Conservation (phyloP, 176 grass and related monocot species). For the Phoenix roebelenii region DNA sequence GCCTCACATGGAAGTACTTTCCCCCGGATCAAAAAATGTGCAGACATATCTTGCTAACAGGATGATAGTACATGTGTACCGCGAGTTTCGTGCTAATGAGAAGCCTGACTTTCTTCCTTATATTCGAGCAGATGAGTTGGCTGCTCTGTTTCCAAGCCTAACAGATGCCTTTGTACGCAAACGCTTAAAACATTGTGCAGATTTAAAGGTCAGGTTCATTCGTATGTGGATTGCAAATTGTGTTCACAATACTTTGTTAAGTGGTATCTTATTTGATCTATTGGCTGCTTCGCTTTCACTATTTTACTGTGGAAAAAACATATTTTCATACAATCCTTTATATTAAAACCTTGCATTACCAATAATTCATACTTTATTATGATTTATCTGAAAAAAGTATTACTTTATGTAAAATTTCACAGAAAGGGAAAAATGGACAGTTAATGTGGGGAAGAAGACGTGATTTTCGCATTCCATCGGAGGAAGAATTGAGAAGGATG, state of each 20-base stretch:
- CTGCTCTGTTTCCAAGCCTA: slow-evolving; percentile 56
- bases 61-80: slow-evolving; percentile 74
- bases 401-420: slow-evolving; percentile 25
- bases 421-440: slow-evolving; percentile 59
- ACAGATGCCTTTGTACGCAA: slow-evolving; percentile 69
- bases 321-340: too few relatives aligned
- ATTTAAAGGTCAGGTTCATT: slow-evolving; percentile 48
- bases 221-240: too few relatives aligned
- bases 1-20: slow-evolving; percentile 90
- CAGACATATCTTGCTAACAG: slow-evolving; percentile 80
- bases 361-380: not conserved
- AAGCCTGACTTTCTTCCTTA: slow-evolving; percentile 52
- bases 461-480: slow-evolving; percentile 80
- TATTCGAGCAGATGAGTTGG: slow-evolving; percentile 71
- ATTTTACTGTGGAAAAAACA: too few relatives aligned
- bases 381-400: slow-evolving; percentile 19
- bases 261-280: too few relatives aligned
- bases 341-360: too few relatives aligned
- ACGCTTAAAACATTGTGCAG: slow-evolving; percentile 83
- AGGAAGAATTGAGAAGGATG: slow-evolving; percentile 84
- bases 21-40: slow-evolving; percentile 56
- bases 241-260: too few relatives aligned
- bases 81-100: slow-evolving; percentile 79
- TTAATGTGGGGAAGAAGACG: slow-evolving; percentile 50
- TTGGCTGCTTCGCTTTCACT: too few relatives aligned